These are phyloP conservation scores for Ettlia oleoabundans DNA, from an alignment of 139 green algal genomes.

Conservation along the genomic window DNA sequence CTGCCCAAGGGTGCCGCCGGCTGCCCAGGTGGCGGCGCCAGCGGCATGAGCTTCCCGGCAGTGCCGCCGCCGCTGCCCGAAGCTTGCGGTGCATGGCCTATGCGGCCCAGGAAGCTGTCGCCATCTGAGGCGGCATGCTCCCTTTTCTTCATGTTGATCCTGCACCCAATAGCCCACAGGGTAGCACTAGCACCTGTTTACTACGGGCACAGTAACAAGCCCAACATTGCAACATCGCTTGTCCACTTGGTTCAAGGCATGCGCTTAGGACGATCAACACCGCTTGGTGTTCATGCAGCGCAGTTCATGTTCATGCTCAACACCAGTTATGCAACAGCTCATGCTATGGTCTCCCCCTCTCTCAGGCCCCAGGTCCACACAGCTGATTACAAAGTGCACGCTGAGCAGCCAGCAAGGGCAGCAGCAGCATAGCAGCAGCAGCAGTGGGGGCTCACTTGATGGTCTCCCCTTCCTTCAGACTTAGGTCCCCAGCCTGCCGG, in stretches of 20 bases:
- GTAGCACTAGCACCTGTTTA: neutral
- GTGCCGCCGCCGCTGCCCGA: neutral
- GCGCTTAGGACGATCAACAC: too few relatives aligned
- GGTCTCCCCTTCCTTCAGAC: slow-evolving; percentile 76
- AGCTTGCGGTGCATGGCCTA: slow-evolving; percentile 9
- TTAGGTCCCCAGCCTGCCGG: slow-evolving; percentile 60
- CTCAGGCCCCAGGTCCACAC: too few relatives aligned
- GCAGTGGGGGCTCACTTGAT: slow-evolving; percentile 59
- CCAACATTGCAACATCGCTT: neutral
- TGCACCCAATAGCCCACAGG: neutral
- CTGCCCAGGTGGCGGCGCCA: neutral
- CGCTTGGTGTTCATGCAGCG: too few relatives aligned
- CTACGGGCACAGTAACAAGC: neutral
- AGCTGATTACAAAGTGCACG: too few relatives aligned
- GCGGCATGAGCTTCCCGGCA: neutral
- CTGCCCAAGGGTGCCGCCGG: neutral
- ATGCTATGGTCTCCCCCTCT: too few relatives aligned
- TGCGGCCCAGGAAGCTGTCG: slow-evolving; percentile 45
- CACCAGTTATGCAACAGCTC: too few relatives aligned
- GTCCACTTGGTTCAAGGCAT: too few relatives aligned
- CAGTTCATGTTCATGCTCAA: too few relatives aligned
- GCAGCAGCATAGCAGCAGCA: neutral
- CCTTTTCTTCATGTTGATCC: slow-evolving; percentile 43
- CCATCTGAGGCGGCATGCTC: slow-evolving; percentile 9
- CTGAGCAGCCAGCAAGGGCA: neutral